phyloP scores from a whole-genome alignment of 345 rosid genomes.

The Syzygium oleosum region DNA sequence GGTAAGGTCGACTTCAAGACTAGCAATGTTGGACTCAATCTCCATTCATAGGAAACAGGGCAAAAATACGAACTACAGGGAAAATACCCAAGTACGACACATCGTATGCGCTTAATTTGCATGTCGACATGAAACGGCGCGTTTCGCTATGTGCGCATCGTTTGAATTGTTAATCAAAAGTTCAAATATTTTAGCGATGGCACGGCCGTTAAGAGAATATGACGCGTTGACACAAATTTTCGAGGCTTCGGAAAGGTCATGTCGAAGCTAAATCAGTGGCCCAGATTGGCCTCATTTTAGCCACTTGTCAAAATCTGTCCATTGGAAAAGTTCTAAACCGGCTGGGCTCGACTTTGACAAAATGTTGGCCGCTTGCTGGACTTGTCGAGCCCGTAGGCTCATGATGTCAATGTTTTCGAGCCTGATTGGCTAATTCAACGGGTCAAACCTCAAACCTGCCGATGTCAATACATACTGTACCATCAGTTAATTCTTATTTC shows the following conservation, averaged over 20 bases:
- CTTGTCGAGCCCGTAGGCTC: not conserved
- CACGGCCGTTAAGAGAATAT: not conserved
- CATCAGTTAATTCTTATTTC: not conserved
- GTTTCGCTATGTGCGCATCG: not conserved
- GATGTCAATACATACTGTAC: not conserved
- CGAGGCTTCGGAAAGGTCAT: rapidly evolving
- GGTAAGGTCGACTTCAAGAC: not conserved
- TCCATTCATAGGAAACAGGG: not conserved
- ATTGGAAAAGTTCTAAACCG: not conserved
- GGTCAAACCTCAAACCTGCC: not conserved
- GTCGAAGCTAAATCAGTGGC: not conserved
- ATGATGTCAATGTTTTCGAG: not conserved
- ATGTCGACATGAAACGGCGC: not conserved
- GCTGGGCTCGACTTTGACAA: not conserved
- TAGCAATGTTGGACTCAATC: not conserved
- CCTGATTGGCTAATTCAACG: not conserved
- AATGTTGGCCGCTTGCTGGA: not conserved
- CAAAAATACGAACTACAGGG: not conserved
- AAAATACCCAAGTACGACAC: not conserved
- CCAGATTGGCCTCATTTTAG: not conserved
- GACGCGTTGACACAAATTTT: rapidly evolving
- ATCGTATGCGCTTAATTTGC: not conserved
- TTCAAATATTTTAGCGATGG: not conserved
- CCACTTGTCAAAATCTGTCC: not conserved
- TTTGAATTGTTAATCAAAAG: not conserved